Base-by-base conservation (phyloP, 1,139 yeast genomes). In the Debaryomyces singareniensis region DNA sequence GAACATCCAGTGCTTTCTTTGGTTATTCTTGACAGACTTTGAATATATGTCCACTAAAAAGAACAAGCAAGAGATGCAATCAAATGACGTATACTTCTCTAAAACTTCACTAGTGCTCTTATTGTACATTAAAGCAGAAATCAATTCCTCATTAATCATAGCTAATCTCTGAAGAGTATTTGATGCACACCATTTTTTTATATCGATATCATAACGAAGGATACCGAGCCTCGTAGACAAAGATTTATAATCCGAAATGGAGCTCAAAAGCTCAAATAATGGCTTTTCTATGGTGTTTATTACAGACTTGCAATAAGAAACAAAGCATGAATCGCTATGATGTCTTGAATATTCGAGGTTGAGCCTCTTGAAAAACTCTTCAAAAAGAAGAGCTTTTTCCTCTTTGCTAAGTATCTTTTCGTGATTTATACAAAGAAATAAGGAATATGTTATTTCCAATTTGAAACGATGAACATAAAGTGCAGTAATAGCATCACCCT, bases 211-310 rank as follows among this genome's bases (percentile, higher is more conserved):
- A 5, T 43, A 35, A 10, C 51, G 55, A 25, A 47, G 45, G 21
- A 61, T 53, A 1, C 63, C 65, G 24, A 61, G 38, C 32, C 55
- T 60, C 11, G 47, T 45, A n/a, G 54, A 47, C 26, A 59, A 39
- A 7, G 44, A 41, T 16, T 41, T 38, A 27, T 54, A 45, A 5
- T 36, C 25, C 3, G 42, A 43, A 15, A 42, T 34, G 11, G 46
- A 36, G 3, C 36, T 34, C 3, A 49, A 20, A n/a, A 44, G 26
- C 2, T 43, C 46, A 2, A 40, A 36, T 25, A 53, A 47, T 20
- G 47, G 34, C 24, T 43, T 43, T 29, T 54, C 61, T 3, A 62
- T 39, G 5, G 42, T 34, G 21, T 51, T 54, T 5, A 58, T 36
- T 7, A 53, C 37, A n/a, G 45, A 40, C 22, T 47, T 51, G 37